Conservation (phyloP, 148 eudicot genomes). For the Chenopodium album region DNA sequence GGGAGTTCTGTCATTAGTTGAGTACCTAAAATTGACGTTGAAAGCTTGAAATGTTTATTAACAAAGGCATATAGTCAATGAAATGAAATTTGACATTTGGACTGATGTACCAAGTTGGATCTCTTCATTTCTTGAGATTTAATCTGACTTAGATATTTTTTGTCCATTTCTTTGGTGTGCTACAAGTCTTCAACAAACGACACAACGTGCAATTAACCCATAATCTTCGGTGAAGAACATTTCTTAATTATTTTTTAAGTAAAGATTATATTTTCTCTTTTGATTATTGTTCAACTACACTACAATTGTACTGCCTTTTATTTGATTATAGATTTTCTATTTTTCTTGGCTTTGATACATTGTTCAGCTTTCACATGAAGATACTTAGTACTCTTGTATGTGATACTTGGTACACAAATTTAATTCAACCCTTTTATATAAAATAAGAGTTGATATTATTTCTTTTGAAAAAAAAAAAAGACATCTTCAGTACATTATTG, state of each 20-base stretch:
- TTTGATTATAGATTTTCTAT: no score
- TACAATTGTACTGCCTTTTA: no score
- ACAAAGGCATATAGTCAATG: conserved; percentile 5
- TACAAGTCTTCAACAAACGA: conserved; percentile 7
- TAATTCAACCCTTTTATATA: no score
- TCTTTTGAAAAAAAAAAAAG: no score
- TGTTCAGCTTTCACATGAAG: no score
- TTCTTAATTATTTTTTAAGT: not conserved
- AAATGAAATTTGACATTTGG: conserved; percentile 1
- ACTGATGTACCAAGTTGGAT: not conserved
- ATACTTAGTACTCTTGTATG: no score
- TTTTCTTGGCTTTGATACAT: not conserved
- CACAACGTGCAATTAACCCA: conserved; percentile 10
- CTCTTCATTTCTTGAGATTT: not conserved
- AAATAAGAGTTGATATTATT: no score
- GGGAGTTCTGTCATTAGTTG: not conserved
- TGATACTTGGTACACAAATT: no score
- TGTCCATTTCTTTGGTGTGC: conserved; percentile 1
- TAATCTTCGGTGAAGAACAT: not conserved
- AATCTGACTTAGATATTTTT: conserved; percentile 4
- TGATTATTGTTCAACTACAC: no score
- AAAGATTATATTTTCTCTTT: no score
- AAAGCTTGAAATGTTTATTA: not conserved
- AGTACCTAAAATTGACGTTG: not conserved
- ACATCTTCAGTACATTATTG: no score